Percentiles rank a stretch among this genome's conserved stretches.
Conservation (phyloP, 495 filamentous ascomycete genomes). For the Amphirosellinia nigrospora region DNA sequence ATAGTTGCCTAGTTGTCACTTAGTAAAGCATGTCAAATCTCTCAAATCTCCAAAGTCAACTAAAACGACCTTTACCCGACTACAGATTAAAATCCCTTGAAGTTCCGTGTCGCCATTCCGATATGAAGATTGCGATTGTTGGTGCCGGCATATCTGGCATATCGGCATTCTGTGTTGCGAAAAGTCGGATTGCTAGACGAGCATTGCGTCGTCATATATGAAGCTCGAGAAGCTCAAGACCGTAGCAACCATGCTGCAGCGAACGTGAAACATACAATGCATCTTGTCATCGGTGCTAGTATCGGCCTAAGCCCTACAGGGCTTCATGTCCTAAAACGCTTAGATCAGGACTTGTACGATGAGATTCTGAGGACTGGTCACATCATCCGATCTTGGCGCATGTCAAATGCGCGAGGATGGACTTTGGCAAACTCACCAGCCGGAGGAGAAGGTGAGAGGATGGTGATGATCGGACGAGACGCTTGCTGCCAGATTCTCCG, state of each 20-base stretch:
- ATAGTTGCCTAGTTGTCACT: not conserved
- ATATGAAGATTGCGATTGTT: slow-evolving; percentile 23
- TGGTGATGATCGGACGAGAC: slow-evolving; percentile 22
- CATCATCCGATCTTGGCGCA: slow-evolving; percentile 16
- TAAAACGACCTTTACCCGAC: not conserved
- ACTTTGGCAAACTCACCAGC: slow-evolving; percentile 3
- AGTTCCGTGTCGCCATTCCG: not conserved
- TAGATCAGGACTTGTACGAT: slow-evolving; percentile 14
- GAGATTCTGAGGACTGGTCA: slow-evolving; percentile 14
- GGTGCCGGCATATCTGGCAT: slow-evolving; percentile 19
- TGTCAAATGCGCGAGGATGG: slow-evolving; percentile 24
- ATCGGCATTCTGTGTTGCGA: slow-evolving; percentile 9
- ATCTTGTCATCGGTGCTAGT: slow-evolving; percentile 22
- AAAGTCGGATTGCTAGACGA: slow-evolving; percentile 13
- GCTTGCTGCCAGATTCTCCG: slow-evolving; percentile 21
- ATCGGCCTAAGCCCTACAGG: slow-evolving; percentile 19
- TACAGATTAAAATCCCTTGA: not conserved
- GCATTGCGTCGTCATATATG: slow-evolving; percentile 16
- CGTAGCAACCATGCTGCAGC: not conserved
- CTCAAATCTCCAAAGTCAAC: not conserved
- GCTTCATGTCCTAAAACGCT: slow-evolving; percentile 21
- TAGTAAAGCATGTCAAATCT: not conserved
- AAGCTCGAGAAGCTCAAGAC: slow-evolving; percentile 20
- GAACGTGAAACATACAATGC: slow-evolving; percentile 14
- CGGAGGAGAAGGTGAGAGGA: slow-evolving; percentile 13